Percentiles rank a stretch among this genome's conserved stretches.
Conservation (phyloP, 1,284 basidiomycete species). For the Cryptococcus neoformans region DNA sequence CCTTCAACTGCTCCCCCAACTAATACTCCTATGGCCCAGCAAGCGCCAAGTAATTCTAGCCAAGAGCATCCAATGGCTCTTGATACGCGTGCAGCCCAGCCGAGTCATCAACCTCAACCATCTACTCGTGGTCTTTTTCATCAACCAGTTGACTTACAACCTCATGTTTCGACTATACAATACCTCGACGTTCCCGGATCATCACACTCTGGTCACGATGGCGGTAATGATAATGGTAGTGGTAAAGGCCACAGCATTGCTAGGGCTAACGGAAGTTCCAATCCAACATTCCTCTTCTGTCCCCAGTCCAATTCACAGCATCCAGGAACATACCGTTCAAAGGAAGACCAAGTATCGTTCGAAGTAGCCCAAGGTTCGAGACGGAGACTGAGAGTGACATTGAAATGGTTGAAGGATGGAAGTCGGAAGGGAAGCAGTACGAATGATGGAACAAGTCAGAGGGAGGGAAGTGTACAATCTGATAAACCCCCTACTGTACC, state of each 20-base stretch:
- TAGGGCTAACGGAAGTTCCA: too few relatives aligned
- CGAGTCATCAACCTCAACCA: neutral
- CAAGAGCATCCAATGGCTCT: too few relatives aligned
- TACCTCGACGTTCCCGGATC: neutral
- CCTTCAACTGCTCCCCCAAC: neutral
- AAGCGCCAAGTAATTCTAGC: neutral
- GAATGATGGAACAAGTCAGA: neutral
- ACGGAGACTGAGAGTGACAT: slow-evolving; percentile 25
- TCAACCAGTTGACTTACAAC: neutral
- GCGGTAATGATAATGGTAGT: neutral
- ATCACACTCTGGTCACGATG: neutral
- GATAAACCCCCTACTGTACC: slow-evolving; percentile 18
- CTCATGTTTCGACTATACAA: neutral
- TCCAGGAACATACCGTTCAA: neutral
- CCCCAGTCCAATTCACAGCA: neutral
- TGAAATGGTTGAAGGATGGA: slow-evolving; percentile 10
- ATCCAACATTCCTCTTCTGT: neutral
- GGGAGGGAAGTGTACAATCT: neutral
- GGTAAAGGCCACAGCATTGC: too few relatives aligned
- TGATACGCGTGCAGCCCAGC: neutral
- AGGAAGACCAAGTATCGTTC: slow-evolving; percentile 32
- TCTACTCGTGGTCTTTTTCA: neutral
- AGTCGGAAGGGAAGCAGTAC: neutral
- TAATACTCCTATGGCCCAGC: neutral
- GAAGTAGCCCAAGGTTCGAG: slow-evolving; percentile 29